These are phyloP conservation scores for Simmondsia chinensis DNA, from an alignment of 148 eudicot species.

Conservation along the genomic window DNA sequence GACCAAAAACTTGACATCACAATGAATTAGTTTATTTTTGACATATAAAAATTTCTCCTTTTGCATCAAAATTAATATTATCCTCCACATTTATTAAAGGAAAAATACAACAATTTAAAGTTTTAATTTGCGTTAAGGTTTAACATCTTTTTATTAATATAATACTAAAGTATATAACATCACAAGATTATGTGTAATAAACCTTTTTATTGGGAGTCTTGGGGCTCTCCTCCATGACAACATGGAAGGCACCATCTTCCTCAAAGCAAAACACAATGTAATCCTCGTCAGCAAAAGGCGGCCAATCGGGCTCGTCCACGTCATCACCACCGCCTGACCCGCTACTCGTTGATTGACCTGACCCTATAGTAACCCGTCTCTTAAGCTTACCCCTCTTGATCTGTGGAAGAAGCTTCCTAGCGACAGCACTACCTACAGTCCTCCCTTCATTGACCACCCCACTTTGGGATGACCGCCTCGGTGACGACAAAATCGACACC, in stretches of 20 bases:
- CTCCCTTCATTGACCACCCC: too few relatives aligned
- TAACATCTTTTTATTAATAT: too few relatives aligned
- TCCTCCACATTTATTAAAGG: too few relatives aligned
- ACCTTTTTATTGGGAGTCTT: constrained; percentile 24
- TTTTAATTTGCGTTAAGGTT: too few relatives aligned
- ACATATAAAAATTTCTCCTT: too few relatives aligned
- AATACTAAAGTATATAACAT: too few relatives aligned
- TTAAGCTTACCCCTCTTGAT: constrained; percentile 31
- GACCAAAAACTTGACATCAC: too few relatives aligned
- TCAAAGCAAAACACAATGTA: constrained; percentile 69
- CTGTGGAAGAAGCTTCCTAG: constrained; percentile 16
- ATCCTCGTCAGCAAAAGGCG: constrained; percentile 51
- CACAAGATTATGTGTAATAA: not conserved
- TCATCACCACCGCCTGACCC: constrained; percentile 16
- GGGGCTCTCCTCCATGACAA: constrained; percentile 35
- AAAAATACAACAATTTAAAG: too few relatives aligned
- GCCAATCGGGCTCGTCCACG: constrained; percentile 38
- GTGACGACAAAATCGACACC: constrained; percentile 3
- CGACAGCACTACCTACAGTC: too few relatives aligned
- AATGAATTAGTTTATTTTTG: too few relatives aligned
- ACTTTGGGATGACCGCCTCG: constrained; percentile 6
- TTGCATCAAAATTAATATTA: too few relatives aligned
- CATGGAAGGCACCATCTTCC: constrained; percentile 59
- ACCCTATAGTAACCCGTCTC: constrained; percentile 31
- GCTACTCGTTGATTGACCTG: constrained; percentile 17